Base-by-base conservation (phyloP, 2,329 filamentous ascomycete species). In the Nemania bipapillata region DNA sequence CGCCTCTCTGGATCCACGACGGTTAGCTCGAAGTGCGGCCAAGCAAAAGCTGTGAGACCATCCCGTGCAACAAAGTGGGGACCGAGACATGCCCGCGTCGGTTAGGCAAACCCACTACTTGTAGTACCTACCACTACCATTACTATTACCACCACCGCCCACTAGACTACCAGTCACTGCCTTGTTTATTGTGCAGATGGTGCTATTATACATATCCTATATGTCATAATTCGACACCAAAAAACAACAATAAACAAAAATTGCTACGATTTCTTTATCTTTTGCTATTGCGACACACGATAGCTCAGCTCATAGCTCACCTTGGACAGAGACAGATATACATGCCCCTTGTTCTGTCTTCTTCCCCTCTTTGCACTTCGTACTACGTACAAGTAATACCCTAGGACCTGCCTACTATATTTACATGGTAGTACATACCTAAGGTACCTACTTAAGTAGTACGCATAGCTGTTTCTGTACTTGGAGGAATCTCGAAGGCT, bases 1-100 rank as follows among this genome's bases (percentile, higher is more conserved):
- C 50, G 54, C 52, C 37, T 57, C 15, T 63, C 68, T 70, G 68
- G 68, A 65, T 66, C 68, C 68, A 70, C 63, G 35, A 63, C 35
- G 24, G 42, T 12, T 17, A 45, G 30, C 32, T 49, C 47, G 37
- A 63, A 40, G 58, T 32, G 50, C 37, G 15, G 53, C 53, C 15
- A 56, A 50, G 26, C 28, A 53, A 28, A 54, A 35, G 1, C 30
- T 17, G 57, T 53, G 49, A 68, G 67, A 63, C 58, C 57, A 54
- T 66, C 53, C 49, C 45, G 32, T 50, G 26, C 54, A 37, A 32
- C 52, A 57, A n/a, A 53, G 68, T 70, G 68, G 68, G 37, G 68
- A 56, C 52, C 45, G 45, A 30, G 20, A 57, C 55, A 52, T 60
- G 64, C 68, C 55, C 60, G 37, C 47, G 45, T 66, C 64, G 37